phyloP scores from a whole-genome alignment of 495 filamentous ascomycete genomes.

The Penicillium turbatum region DNA sequence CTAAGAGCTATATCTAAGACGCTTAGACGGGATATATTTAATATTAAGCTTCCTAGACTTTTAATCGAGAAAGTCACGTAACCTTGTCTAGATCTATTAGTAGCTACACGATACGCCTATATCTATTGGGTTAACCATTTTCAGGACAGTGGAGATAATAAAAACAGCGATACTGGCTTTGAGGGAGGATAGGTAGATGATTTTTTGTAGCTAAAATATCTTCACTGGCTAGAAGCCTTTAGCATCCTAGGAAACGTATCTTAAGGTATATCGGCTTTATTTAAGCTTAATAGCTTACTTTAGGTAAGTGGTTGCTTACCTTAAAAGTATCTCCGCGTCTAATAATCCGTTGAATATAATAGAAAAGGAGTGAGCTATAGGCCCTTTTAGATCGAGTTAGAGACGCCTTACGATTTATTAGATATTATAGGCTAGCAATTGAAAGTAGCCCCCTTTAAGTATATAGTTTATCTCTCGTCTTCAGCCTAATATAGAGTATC shows the following conservation, averaged over 20 bases:
- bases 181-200: neutral
- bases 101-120: constrained; percentile 28
- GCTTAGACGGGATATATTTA: constrained; percentile 21
- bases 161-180: no score
- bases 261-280: constrained; percentile 16
- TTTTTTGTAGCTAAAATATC: constrained; percentile 26
- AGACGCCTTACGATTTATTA: neutral
- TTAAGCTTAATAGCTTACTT: constrained; percentile 10
- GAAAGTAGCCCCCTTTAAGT: constrained; percentile 16
- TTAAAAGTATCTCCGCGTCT: no score
- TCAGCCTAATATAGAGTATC: constrained; percentile 25
- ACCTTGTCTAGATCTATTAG: constrained; percentile 14
- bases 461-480: constrained; percentile 29
- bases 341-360: no score
- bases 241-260: constrained; percentile 24
- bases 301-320: constrained; percentile 14
- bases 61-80: neutral
- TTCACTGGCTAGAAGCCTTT: constrained; percentile 39
- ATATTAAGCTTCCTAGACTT: constrained; percentile 8
- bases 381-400: no score
- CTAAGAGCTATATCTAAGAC: constrained; percentile 17
- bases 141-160: constrained; percentile 12
- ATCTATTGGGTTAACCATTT: constrained; percentile 40
- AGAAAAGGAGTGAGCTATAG: no score
- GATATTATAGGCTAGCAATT: neutral